Conservation (phyloP, 768 basidiomycete genomes). For the Rhizopogon sp. region DNA sequence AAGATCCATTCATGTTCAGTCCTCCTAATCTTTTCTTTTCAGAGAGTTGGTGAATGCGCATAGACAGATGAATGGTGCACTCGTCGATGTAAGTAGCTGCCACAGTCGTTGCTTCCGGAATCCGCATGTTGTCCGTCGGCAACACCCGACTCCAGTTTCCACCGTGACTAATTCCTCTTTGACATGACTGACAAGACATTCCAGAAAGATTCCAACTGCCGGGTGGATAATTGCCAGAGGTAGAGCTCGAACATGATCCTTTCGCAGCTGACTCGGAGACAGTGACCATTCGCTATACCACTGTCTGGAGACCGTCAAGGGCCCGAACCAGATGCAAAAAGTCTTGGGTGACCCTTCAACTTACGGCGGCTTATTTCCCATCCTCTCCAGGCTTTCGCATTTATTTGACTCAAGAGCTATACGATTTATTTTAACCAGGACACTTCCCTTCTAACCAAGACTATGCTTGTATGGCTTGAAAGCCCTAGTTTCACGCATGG, state of each 20-base stretch:
- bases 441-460: conserved; percentile 59
- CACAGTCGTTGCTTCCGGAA: no score
- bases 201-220: conserved; percentile 55
- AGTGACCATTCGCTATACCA: conserved; percentile 66
- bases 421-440: conserved; percentile 53
- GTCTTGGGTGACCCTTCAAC: conserved; percentile 70
- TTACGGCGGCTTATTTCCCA: conserved; percentile 67
- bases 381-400: conserved; percentile 66
- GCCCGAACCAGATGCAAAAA: conserved; percentile 36
- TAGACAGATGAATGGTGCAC: no score
- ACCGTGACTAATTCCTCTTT: not conserved
- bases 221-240: conserved; percentile 69
- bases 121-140: no score
- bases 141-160: no score
- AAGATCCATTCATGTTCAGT: no score
- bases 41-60: no score
- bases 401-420: conserved; percentile 55
- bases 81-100: no score
- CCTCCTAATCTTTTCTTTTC: no score
- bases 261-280: conserved; percentile 38
- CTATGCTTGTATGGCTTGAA: conserved; percentile 77
- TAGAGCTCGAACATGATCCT: conserved; percentile 13
- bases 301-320: conserved; percentile 63
- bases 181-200: not conserved
- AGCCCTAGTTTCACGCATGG: conserved; percentile 47